A percentile compares a stretch with the other conserved stretches of the same genome.
phyloP scores from a whole-genome alignment of 176 grass and related monocot species.

The Bothriochloa decipiens region DNA sequence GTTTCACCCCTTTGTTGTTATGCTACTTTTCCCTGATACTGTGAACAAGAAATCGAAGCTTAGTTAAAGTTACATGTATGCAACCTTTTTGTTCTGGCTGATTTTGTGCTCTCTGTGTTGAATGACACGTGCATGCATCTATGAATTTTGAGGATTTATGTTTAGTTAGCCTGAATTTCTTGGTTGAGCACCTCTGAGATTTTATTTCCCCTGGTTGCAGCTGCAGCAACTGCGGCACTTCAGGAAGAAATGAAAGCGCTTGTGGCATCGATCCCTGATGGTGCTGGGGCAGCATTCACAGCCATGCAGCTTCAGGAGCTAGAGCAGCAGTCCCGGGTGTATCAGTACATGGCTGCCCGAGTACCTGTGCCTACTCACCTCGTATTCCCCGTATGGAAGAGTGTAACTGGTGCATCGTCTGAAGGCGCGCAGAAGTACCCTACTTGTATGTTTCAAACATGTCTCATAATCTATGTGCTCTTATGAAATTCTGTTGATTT shows the following conservation, averaged over 20 bases:
- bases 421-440: constrained; percentile 82
- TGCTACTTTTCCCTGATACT: constrained; percentile 27
- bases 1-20: constrained; percentile 13
- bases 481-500: constrained; percentile 1
- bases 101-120: not conserved
- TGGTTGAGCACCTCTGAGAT: not conserved
- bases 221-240: constrained; percentile 44
- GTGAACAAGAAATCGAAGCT: constrained; percentile 6
- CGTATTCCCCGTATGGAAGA: constrained; percentile 97
- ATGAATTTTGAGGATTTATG: not conserved
- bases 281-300: constrained; percentile 66
- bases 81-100: constrained; percentile 7
- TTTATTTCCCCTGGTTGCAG: constrained; percentile 38
- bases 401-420: constrained; percentile 75
- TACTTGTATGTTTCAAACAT: constrained; percentile 61
- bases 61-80: not conserved
- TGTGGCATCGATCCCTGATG: constrained; percentile 57
- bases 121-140: not conserved
- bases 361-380: constrained; percentile 95
- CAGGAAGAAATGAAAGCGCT: constrained; percentile 61
- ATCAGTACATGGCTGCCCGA: constrained; percentile 90
- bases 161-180: not conserved
- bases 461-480: not conserved
- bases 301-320: constrained; percentile 92
- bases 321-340: constrained; percentile 92